Conservation (phyloP, 2,329 filamentous ascomycete genomes). For the Thelonectria discophora region DNA sequence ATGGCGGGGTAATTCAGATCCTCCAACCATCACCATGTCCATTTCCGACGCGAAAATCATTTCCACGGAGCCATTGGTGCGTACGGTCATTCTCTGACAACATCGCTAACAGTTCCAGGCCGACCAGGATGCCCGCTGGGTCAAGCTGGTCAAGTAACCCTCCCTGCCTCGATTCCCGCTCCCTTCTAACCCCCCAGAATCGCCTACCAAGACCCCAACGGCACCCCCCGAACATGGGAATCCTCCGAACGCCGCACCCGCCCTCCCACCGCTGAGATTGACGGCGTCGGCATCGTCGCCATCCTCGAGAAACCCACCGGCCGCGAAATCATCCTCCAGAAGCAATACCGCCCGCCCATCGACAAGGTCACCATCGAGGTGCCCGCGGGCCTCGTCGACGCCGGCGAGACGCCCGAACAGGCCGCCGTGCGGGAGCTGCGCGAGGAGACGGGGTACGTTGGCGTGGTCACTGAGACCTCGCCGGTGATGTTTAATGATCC, state of each 20-base stretch:
- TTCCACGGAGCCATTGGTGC: constrained; percentile 56
- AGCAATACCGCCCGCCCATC: constrained; percentile 72
- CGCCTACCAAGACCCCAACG: constrained; percentile 71
- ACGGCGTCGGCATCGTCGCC: constrained; percentile 78
- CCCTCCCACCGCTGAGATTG: constrained; percentile 70
- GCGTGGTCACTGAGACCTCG: constrained; percentile 62
- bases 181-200: constrained; percentile 53
- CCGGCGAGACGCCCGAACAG: constrained; percentile 67
- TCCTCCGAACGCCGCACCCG: constrained; percentile 76
- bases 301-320: constrained; percentile 66
- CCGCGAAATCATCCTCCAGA: constrained; percentile 69
- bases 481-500: constrained; percentile 74
- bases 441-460: constrained; percentile 74
- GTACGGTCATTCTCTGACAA: constrained; percentile 1
- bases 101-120: constrained; percentile 45
- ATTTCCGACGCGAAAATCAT: constrained; percentile 54
- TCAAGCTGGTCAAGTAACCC: constrained; percentile 64
- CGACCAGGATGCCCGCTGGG: constrained; percentile 66
- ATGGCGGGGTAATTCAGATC: constrained; percentile 23
- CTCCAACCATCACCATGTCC: constrained; percentile 49
- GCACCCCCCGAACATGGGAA: constrained; percentile 72
- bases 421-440: constrained; percentile 70
- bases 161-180: neutral
- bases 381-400: constrained; percentile 71
- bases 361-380: constrained; percentile 69